Evolutionary conservation across 2,329 filamentous ascomycete genomes (phyloP).

Genomic region (Teratosphaeria viscida): DNA sequence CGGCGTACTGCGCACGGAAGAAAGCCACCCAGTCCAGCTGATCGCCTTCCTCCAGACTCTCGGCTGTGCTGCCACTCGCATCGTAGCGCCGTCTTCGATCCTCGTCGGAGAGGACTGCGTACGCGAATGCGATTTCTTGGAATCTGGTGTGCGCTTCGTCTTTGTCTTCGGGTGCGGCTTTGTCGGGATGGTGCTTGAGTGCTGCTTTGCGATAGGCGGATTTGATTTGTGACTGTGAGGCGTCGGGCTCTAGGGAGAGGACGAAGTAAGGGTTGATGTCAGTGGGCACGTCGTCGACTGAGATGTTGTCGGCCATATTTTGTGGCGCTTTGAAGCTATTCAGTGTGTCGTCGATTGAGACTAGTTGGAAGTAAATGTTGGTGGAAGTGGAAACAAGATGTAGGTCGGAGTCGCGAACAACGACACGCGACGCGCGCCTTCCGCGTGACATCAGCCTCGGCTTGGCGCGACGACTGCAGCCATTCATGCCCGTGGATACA

Average conservation of each 20-base stretch:
- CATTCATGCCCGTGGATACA: background rate
- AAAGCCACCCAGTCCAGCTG: slow-evolving; percentile 83
- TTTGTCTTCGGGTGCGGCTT: slow-evolving; percentile 47
- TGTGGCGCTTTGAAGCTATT: background rate
- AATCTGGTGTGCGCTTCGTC: slow-evolving; percentile 68
- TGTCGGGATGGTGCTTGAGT: slow-evolving; percentile 67
- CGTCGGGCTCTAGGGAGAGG: slow-evolving; percentile 58
- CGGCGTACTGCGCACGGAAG: slow-evolving; percentile 73
- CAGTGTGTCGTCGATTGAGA: no score
- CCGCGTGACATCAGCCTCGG: background rate
- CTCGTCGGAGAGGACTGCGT: slow-evolving; percentile 80
- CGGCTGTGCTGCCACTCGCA: slow-evolving; percentile 76
- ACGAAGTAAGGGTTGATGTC: slow-evolving; percentile 63
- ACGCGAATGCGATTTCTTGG: slow-evolving; percentile 85
- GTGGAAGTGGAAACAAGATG: background rate
- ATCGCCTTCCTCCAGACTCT: slow-evolving; percentile 58
- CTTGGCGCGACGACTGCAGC: background rate
- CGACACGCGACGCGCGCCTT: background rate
- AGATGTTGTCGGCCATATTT: background rate
- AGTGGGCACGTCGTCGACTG: background rate
- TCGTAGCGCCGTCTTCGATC: slow-evolving; percentile 78
- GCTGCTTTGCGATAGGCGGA: slow-evolving; percentile 85
- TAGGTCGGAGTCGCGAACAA: background rate
- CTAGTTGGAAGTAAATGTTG: background rate
- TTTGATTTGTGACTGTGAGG: slow-evolving; percentile 72